Percentiles rank a stretch among this genome's conserved stretches.
Evolutionary conservation across 164 flowering plant genomes (phyloP).

Genomic region (Vitis labrusca): DNA sequence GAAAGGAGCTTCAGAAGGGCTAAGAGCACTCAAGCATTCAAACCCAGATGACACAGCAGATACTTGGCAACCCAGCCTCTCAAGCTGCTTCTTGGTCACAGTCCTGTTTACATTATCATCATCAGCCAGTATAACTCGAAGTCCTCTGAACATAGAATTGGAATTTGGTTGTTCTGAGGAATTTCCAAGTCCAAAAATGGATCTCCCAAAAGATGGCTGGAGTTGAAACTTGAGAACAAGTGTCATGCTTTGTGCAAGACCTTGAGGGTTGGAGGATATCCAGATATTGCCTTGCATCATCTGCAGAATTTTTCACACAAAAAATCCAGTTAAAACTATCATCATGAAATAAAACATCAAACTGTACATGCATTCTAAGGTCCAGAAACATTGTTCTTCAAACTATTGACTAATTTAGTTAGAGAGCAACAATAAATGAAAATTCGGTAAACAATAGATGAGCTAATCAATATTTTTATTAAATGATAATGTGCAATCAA

Average conservation of each 20-base stretch:
- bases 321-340: not conserved
- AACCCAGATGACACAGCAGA: slow-evolving; percentile 45
- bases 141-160: slow-evolving; percentile 30
- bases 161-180: slow-evolving; percentile 28
- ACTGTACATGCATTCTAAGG: too few relatives aligned
- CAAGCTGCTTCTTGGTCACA: slow-evolving; percentile 43
- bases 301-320: slow-evolving; percentile 26
- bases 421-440: too few relatives aligned
- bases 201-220: slow-evolving; percentile 23
- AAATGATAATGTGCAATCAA: too few relatives aligned
- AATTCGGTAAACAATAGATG: too few relatives aligned
- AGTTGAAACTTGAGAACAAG: slow-evolving; percentile 40
- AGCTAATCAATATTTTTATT: too few relatives aligned
- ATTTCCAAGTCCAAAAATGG: slow-evolving; percentile 12
- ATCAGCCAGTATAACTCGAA: slow-evolving; percentile 41
- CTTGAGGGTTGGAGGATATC: slow-evolving; percentile 21
- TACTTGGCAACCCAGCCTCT: slow-evolving; percentile 45
- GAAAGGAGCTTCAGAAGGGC: slow-evolving; percentile 21
- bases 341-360: too few relatives aligned
- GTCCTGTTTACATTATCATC: slow-evolving; percentile 41
- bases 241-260: slow-evolving; percentile 32
- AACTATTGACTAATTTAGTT: too few relatives aligned
- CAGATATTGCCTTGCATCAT: slow-evolving; percentile 55
- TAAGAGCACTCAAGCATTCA: slow-evolving; percentile 38
- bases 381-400: too few relatives aligned